Base-by-base conservation (phyloP, 108 stramenopile species). In the Conticribra guillardii region DNA sequence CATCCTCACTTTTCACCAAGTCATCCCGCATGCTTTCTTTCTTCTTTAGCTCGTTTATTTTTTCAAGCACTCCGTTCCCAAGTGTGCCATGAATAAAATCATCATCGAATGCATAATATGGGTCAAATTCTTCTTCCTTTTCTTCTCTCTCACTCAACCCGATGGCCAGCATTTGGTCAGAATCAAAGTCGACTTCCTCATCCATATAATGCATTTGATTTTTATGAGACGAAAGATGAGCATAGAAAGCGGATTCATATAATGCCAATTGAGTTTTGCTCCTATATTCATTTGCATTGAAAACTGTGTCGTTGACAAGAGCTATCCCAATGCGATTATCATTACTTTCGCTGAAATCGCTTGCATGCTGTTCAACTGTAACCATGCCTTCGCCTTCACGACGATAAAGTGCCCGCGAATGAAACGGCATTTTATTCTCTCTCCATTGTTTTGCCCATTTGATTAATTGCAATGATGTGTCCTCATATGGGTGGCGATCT, bases 21-120 rank as follows among this genome's bases (percentile, higher is more conserved):
- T 46, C 44, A 48, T 69, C 32, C 50, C 31, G 23, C 28, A 22
- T 21, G 0, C 49, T 28, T 48, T 27, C 26, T 24, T 23, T 48
- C 32, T 9, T 54, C 30, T 45, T 61, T 50, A 30, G 27, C n/a
- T 18, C 15, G 29, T 37, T 2, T 56, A 47, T 1, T 49, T 63
- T 37, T 44, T 45, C 47, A 7, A 51, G 64, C 19, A 68, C 29
- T 30, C 69, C 76, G 28, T 60, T 70, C 1, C 76, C 76, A 26
- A 49, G 17, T 29, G 68, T 62, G 41, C 76, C 69, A 18, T 79
- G 60, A 46, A 61, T 22, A 49, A 46, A 46, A 55, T 87, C 85
- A 64, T 82, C 83, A 60, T 89, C 88, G 47, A 74, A 74, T 23
- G 85, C 68, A 55, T 80, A 86, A 50, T 88, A 85, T 7, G 54